These are phyloP conservation scores for Irpex sp. DNA, from an alignment of 1,284 basidiomycete species.

Conservation along the genomic window DNA sequence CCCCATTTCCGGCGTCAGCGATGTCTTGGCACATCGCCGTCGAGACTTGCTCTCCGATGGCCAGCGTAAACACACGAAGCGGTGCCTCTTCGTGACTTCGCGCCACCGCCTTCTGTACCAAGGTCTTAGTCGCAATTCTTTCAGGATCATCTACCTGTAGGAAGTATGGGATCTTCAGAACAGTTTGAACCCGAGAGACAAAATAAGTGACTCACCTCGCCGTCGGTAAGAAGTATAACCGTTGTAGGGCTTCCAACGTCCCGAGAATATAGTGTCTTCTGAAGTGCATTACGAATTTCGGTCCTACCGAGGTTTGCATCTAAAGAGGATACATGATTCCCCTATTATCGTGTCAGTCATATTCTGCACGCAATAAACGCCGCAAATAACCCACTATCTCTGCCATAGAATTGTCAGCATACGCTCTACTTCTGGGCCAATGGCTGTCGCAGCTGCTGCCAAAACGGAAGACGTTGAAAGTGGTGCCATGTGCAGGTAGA, in stretches of 20 bases:
- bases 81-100: constrained; percentile 20
- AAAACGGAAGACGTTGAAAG: constrained; percentile 53
- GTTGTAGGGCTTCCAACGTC: constrained; percentile 29
- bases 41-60: constrained; percentile 49
- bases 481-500: constrained; percentile 33
- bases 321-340: constrained; percentile 36
- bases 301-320: constrained; percentile 44
- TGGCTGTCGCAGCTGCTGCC: constrained; percentile 26
- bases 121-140: not conserved
- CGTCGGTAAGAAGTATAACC: constrained; percentile 18
- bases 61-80: constrained; percentile 50
- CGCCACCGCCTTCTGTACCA: constrained; percentile 7
- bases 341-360: not conserved
- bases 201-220: not conserved
- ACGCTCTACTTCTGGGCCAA: constrained; percentile 34
- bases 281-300: constrained; percentile 39
- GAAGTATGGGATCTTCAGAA: not conserved
- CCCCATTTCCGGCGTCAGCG: constrained; percentile 46
- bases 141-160: not conserved
- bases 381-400: constrained; percentile 35
- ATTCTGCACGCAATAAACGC: not conserved
- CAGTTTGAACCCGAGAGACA: not conserved
- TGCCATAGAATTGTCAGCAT: constrained; percentile 29
- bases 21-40: constrained; percentile 47
- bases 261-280: constrained; percentile 29